phyloP scores from a whole-genome alignment of 805 yeast species.

The Suhomyces sp. region DNA sequence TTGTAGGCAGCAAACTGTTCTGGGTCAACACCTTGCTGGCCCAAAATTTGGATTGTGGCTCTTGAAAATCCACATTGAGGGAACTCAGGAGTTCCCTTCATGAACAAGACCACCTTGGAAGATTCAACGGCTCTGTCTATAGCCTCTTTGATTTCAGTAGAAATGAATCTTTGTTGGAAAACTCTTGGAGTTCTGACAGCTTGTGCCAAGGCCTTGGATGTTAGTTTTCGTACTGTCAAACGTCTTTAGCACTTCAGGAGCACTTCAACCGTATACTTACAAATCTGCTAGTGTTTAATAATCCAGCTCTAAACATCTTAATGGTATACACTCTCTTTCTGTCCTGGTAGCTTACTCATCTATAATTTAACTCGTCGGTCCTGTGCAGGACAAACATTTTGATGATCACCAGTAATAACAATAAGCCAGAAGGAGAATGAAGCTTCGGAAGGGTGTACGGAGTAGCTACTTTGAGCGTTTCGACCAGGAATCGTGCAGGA shows the following conservation, averaged over 20 bases:
- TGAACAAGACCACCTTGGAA: conserved; percentile 93
- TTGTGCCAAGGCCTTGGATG: neutral
- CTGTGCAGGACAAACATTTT: conserved; percentile 3
- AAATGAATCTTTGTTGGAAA: conserved; percentile 46
- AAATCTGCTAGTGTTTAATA: conserved; percentile 11
- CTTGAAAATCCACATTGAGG: conserved; percentile 98
- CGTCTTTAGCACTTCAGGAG: neutral
- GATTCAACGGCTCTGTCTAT: conserved; percentile 81
- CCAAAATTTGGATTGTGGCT: conserved; percentile 88
- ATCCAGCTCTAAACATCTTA: conserved; percentile 17
- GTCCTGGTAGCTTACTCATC: conserved; percentile 5
- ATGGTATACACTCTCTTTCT: neutral
- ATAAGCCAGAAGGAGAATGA: neutral
- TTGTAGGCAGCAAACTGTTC: conserved; percentile 94
- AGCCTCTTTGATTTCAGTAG: conserved; percentile 77
- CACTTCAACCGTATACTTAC: conserved; percentile 9
- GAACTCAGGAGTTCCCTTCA: conserved; percentile 98
- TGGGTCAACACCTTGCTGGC: conserved; percentile 97
- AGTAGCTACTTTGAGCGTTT: neutral
- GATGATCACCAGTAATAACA: neutral
- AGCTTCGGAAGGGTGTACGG: neutral
- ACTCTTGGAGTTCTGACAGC: conserved; percentile 1
- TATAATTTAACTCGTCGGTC: conserved; percentile 4
- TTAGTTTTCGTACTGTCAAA: neutral
- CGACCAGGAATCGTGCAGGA: neutral